Base-by-base conservation (phyloP, 2,329 filamentous ascomycete genomes). In the Apiospora phragmitis region DNA sequence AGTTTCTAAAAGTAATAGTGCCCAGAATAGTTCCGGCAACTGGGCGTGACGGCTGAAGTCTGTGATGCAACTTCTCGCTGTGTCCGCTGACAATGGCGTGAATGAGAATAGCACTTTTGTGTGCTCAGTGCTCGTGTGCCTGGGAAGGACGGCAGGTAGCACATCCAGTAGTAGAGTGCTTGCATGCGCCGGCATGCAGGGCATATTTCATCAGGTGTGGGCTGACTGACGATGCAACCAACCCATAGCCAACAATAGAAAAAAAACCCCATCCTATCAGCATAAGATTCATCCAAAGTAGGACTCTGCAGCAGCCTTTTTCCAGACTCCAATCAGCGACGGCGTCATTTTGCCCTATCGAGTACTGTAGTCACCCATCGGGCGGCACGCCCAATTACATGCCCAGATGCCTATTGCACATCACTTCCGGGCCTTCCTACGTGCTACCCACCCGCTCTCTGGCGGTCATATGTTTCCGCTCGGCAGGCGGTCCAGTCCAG, bases 221-320 rank as follows among this genome's bases (percentile, higher is more conserved):
- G 55, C 55, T 62, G 55, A 62, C 55, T 62, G 55, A 38, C 5
- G 55, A 62, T 47, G 65, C 65, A 67, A 47, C 65, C 65, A 67
- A 47, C 42, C 42, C 65, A 8, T 35, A 14, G 24, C 65, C 42
- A 47, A 67, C 65, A 67, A 67, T 67, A 67, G 65, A 42, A 67
- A 66, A 49, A 49, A 51, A 5, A 11, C n/a, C 35, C 26, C 62
- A 18, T 66, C 62, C 65, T 45, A 43, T 67, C 65, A 24, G 43
- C 38, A 43, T 32, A 29, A 43, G 38, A 67, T 67, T 32, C 42
- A 67, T 67, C 65, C 65, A 45, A 67, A 43, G 65, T 35, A 59
- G 42, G n/a, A 35, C 51, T 59, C 29, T 59, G 51, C 51, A 35
- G 51, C 29, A 21, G 51, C 29, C 55, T 38, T 38, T n/a, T n/a